Base-by-base conservation (phyloP, 805 yeast species). In the Myxozyma geophila region DNA sequence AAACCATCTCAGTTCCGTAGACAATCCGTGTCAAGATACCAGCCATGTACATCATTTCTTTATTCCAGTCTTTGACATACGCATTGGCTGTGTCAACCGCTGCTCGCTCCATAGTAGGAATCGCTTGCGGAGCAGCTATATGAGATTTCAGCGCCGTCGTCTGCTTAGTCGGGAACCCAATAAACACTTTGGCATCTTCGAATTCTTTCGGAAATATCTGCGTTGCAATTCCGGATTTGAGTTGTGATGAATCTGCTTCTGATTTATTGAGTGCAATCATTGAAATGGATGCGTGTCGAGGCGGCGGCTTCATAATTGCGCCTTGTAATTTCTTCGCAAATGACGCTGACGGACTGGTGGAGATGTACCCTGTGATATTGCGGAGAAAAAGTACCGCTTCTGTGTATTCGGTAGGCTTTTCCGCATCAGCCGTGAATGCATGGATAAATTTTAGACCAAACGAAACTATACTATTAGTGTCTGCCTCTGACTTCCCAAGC, bases 71-170 rank as follows among this genome's bases (percentile, higher is more conserved):
- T 58, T 75, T 76, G 23, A 78, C 80, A 58, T 71, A 73, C 7
- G 74, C 70, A 57, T 78, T 77, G 4, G 80, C 76, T 74, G 78
- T 76, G 64, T 78, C 81, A 0, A 77, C 73, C 1, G 79, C 79
- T 0, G 80, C 77, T 6, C 81, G 72, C 59, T 78, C 81, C 80
- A 78, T 76, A 1, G 81, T 78, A 1, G 81, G 81, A n/a, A 78
- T 75, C 2, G 77, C 67, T 63, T 76, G 79, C 51, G 75, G 77
- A 52, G 77, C 55, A 1, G 78, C 76, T 1, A 78, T 56, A 56
- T 78, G 81, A 0, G 79, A 72, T 54, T 71, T 70, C 41, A 78
- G 47, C 0, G 76, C 77, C 0, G 81, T 76, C 36, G 77, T 72
- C 60, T 78, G 81, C 64, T 77, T 77, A 0, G 81, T 78, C 2